Conservation (phyloP, 345 rosid genomes). For the Firmiana major region DNA sequence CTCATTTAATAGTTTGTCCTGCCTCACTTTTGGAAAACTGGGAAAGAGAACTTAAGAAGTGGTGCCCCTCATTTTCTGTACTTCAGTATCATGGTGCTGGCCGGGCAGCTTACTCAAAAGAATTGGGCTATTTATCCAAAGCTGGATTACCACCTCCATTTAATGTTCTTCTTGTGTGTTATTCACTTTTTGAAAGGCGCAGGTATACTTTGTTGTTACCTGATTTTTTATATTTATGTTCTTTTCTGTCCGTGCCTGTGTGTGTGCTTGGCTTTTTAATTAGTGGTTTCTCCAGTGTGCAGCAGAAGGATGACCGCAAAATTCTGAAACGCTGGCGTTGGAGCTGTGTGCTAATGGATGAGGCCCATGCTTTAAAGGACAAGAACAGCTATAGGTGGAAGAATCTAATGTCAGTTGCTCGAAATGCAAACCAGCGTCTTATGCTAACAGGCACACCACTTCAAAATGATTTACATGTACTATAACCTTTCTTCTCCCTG, state of each 20-base stretch:
- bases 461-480: constrained; percentile 94
- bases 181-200: constrained; percentile 93
- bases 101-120: constrained; percentile 77
- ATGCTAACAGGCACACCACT: constrained; percentile 98
- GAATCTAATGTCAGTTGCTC: constrained; percentile 85
- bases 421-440: constrained; percentile 92
- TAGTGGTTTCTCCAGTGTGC: constrained; percentile 51
- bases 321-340: constrained; percentile 86
- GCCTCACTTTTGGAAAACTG: constrained; percentile 97
- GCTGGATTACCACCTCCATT: constrained; percentile 85
- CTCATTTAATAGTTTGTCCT: constrained; percentile 95
- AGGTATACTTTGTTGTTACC: constrained; percentile 46
- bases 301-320: constrained; percentile 97
- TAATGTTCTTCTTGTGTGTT: constrained; percentile 88
- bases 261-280: constrained; percentile 16
- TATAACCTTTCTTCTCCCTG: background rate
- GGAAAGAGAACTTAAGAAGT: constrained; percentile 94
- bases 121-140: constrained; percentile 70
- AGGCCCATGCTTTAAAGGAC: constrained; percentile 98
- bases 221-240: constrained; percentile 15
- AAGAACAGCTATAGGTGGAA: constrained; percentile 96
- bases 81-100: constrained; percentile 85
- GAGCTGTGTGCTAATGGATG: constrained; percentile 99
- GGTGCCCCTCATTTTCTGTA: constrained; percentile 97
- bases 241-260: background rate